Evolutionary conservation across 78 protist species (phyloP).

Genomic region (Bigelowiella natans): DNA sequence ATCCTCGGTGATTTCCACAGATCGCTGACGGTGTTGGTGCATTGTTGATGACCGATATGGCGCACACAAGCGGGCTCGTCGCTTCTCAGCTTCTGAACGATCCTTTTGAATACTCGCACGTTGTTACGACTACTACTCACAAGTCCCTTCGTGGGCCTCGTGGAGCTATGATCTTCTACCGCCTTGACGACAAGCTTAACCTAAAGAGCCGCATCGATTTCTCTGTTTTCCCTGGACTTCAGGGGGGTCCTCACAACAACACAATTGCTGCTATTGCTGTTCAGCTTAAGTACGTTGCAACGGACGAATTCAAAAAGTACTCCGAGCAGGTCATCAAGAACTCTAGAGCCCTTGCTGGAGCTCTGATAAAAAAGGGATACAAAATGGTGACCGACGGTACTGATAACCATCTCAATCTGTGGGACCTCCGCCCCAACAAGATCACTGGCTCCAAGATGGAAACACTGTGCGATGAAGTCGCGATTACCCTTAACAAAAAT

Average conservation of each 20-base stretch:
- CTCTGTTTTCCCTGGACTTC: slow-evolving; percentile 70
- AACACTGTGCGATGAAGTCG: slow-evolving; percentile 48
- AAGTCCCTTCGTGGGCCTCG: slow-evolving; percentile 65
- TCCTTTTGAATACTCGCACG: slow-evolving; percentile 63
- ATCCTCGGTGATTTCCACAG: slow-evolving; percentile 19
- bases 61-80: slow-evolving; percentile 63
- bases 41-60: slow-evolving; percentile 65
- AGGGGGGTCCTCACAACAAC: slow-evolving; percentile 86
- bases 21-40: slow-evolving; percentile 44
- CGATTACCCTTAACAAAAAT: slow-evolving; percentile 95
- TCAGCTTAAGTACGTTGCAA: slow-evolving; percentile 33
- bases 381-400: slow-evolving; percentile 34
- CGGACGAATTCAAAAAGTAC: slow-evolving; percentile 61
- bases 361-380: slow-evolving; percentile 31
- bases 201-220: slow-evolving; percentile 33
- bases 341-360: neutral
- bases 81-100: slow-evolving; percentile 37
- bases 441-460: slow-evolving; percentile 16
- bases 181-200: slow-evolving; percentile 24
- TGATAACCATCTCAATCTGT: slow-evolving; percentile 69
- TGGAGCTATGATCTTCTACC: slow-evolving; percentile 68
- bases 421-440: slow-evolving; percentile 41
- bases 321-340: slow-evolving; percentile 39
- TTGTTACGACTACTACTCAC: slow-evolving; percentile 86
- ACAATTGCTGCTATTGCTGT: slow-evolving; percentile 64